These are phyloP conservation scores for Pulicaria dysenterica DNA, from an alignment of 129 eudicot genomes.

Conservation along the genomic window DNA sequence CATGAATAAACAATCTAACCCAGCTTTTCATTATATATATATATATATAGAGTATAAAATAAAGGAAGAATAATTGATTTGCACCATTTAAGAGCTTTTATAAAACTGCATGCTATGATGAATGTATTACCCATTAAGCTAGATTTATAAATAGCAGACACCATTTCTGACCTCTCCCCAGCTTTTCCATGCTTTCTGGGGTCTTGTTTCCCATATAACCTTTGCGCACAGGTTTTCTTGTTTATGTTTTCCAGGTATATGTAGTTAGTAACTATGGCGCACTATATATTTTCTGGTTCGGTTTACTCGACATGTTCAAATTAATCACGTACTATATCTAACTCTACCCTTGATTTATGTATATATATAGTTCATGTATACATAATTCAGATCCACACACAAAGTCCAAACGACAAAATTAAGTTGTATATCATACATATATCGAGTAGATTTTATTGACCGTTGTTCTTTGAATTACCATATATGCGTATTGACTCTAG, in stretches of 20 bases:
- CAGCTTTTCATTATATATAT: no score
- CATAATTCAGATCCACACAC: no score
- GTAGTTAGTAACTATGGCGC: not conserved
- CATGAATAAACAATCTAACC: no score
- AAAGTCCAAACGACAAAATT: no score
- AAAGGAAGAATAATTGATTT: not conserved
- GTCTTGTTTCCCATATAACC: conserved; percentile 55
- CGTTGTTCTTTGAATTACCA: no score
- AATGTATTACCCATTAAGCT: conserved; percentile 19
- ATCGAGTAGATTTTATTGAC: no score
- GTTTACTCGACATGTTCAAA: conserved; percentile 15
- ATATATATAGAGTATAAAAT: no score
- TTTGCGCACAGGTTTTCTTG: conserved; percentile 35
- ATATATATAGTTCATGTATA: no score
- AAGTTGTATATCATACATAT: no score
- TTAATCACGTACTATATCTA: no score
- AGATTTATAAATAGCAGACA: conserved; percentile 28
- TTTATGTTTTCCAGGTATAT: conserved; percentile 23
- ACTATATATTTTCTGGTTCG: conserved; percentile 13
- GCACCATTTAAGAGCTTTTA: not conserved
- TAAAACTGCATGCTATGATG: conserved; percentile 7
- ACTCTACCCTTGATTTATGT: no score
- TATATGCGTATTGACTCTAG: no score
- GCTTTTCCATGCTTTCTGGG: conserved; percentile 66
- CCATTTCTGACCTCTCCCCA: conserved; percentile 26